Base-by-base conservation (phyloP, 2,329 filamentous ascomycete species). In the Scytalidium lignicola region DNA sequence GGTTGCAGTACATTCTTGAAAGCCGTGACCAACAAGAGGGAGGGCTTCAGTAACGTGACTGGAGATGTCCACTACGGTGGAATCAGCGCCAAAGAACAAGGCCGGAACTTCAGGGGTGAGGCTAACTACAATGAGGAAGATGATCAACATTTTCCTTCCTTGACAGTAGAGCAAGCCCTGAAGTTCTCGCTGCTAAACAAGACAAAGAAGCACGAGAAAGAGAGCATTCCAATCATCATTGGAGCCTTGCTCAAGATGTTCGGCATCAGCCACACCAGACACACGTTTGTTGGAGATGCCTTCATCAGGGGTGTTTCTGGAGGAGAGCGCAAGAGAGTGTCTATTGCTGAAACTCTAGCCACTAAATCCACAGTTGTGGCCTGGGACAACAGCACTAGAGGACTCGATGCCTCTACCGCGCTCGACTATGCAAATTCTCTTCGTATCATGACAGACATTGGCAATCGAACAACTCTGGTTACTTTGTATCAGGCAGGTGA, bases 311-410 rank as follows among this genome's bases (percentile, higher is more conserved):
- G 88, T 64, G 84, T 92, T 0, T 88, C 83, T 43, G 88, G 88
- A 58, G 88, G 88, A 50, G 88, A 93, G 68, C 72, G 88, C 32
- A 92, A 91, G 65, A 84, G 88, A 61, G 87, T 90, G 8, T 85
- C 82, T 19, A 90, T 92, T 55, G 85, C 86, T 1, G 88, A 92
- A 66, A 88, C 85, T 0, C 68, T 92, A 19, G 83, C 86, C 3
- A 85, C 85, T 6, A 85, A 87, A 64, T 82, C 82, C 1, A 82
- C 84, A 0, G 83, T 91, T 1, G 81, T 87, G 28, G 85, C 83
- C 54, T 91, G 86, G 85, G 88, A 92, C 58, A 92, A 92, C 64
- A 85, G 80, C 0, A 92, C 87, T 0, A 75, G 88, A 43, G 88
- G 88, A n/a, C 71, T 92, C 0, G 88, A 93, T 62, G 84, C 86